Evolutionary conservation across 1,284 basidiomycete species (phyloP).

Genomic region (Puccinia novopanici): DNA sequence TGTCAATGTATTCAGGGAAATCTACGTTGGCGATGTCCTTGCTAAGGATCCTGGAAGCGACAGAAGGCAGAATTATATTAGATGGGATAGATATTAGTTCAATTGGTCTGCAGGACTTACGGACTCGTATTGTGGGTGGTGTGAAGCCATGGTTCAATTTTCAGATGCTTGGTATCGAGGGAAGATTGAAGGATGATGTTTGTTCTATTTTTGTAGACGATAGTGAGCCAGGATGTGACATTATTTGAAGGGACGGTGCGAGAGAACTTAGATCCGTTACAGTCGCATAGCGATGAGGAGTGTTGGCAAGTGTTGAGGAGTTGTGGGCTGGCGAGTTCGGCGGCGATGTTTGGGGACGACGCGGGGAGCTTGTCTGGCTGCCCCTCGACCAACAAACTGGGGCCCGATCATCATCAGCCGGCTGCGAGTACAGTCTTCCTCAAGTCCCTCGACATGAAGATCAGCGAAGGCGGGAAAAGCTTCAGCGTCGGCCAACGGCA

Average conservation of each 20-base stretch:
- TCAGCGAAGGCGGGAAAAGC: constrained; percentile 56
- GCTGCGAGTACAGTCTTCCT: neutral
- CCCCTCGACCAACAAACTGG: neutral
- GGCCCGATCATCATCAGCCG: neutral
- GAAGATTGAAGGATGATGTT: neutral
- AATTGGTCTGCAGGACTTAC: constrained; percentile 54
- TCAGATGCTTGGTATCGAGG: neutral
- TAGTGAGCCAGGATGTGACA: constrained; percentile 56
- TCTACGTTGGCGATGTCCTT: constrained; percentile 55
- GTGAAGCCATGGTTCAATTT: neutral
- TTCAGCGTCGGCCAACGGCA: constrained; percentile 58
- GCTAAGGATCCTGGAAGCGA: constrained; percentile 54
- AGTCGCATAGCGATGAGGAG: constrained; percentile 54
- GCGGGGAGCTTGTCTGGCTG: too few species aligned
- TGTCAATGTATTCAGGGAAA: constrained; percentile 55
- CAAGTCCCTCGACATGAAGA: constrained; percentile 29
- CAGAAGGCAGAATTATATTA: constrained; percentile 55
- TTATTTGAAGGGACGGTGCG: constrained; percentile 56
- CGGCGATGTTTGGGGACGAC: constrained; percentile 43
- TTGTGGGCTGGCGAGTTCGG: constrained; percentile 51
- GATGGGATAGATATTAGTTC: constrained; percentile 56
- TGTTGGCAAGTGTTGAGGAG: constrained; percentile 51
- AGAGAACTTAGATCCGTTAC: constrained; percentile 56
- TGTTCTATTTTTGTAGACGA: constrained; percentile 39
- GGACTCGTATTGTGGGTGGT: constrained; percentile 52